Evolutionary conservation across 768 basidiomycete genomes (phyloP).

Genomic region (Amanita phalloides): DNA sequence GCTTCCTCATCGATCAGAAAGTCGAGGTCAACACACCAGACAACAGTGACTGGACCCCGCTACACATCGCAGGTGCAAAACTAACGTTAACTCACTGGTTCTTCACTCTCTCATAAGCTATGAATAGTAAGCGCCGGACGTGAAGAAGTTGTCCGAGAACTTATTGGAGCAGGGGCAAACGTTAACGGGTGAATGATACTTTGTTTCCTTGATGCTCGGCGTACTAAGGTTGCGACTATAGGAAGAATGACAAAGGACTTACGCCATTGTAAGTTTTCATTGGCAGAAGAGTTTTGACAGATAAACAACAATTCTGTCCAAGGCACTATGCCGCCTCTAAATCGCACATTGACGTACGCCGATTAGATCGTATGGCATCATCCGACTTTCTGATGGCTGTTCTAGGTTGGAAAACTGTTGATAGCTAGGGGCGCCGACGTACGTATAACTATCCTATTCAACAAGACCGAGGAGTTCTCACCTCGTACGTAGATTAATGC

Average conservation of each 20-base stretch:
- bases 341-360: conserved; percentile 67
- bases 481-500: conserved; percentile 71
- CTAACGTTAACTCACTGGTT: neutral
- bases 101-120: neutral
- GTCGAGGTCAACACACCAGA: conserved; percentile 62
- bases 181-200: conserved; percentile 39
- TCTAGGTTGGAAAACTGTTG: conserved; percentile 78
- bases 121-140: conserved; percentile 70
- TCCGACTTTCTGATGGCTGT: conserved; percentile 17
- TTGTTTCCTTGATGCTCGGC: conserved; percentile 9
- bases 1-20: conserved; percentile 59
- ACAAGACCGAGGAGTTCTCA: conserved; percentile 21
- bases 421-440: conserved; percentile 89
- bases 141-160: conserved; percentile 61
- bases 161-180: conserved; percentile 77
- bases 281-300: conserved; percentile 7
- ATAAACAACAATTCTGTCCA: conserved; percentile 11
- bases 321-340: conserved; percentile 95
- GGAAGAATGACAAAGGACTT: conserved; percentile 71
- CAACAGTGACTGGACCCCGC: conserved; percentile 62
- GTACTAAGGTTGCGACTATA: conserved; percentile 13
- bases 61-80: conserved; percentile 63
- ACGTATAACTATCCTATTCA: conserved; percentile 28
- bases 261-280: conserved; percentile 60
- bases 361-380: conserved; percentile 13